Evolutionary conservation across 2,329 filamentous ascomycete genomes (phyloP), one percentile per base, ranked within the genome.

Genomic region (Fusarium redolens): DNA sequence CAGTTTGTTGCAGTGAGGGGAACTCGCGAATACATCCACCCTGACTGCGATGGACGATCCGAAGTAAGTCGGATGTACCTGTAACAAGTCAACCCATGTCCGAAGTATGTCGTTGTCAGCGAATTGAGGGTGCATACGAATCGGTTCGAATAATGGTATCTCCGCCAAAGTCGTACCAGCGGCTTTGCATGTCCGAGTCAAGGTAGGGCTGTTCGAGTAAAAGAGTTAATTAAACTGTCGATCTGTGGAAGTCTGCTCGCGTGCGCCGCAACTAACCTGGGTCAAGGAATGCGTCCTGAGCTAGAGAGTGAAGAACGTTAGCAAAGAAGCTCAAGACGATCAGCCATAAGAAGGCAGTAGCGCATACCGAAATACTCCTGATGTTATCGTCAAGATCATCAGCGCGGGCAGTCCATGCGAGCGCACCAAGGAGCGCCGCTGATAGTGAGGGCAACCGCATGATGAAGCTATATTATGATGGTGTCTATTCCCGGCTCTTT

Each of bases 141-240:
- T 92, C 90, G 73, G 90, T 91, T 77, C 90, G 86, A 78, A 98
- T 89, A 78, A 99, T 92, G 44, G 96, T 94, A 85, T 97, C 95
- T 80, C 96, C 96, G 81, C 96, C 96, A 89, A 97, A 99, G 85
- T 99, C 96, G 85, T 96, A 99, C 96, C 96, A 99, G 81, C 96
- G 92, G 85, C 94, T 97, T 85, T 97, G 93, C 92, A 98, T 95
- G 83, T 98, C 96, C 69, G 95, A 96, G 85, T 99, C 96, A 78
- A 99, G 91, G 84, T 98, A 99, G 71, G 96, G 96, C 93, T 98
- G 80, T 72, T 59, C 74, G 61, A 44, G 60, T 68, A 72, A 52
- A 76, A 31, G 73, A 58, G 72, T 79, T 75, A 75, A 69, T 64
- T 50, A 66, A 65, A 57, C 20, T 56, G 58, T 61, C 40, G 45